Evolutionary conservation across 768 basidiomycete species (phyloP), one percentile per base, ranked within the genome.

Genomic region (Hypsizygus marmoreus): DNA sequence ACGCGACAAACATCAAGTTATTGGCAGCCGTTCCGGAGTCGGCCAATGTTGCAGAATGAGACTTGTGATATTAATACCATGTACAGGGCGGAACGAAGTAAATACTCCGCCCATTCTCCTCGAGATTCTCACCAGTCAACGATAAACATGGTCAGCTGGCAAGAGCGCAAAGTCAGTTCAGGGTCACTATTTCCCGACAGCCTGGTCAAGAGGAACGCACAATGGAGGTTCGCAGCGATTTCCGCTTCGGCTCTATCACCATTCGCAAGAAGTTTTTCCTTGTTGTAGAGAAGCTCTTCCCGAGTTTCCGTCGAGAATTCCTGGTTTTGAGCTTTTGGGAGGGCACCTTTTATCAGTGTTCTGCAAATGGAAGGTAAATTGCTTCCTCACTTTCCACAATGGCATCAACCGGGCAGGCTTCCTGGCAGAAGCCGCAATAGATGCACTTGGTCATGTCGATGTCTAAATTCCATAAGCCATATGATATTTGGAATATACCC

Each of bases 381-480:
- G 22, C 19, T 45, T 31, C 73, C 91, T 54, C 63, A 95, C 95
- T 95, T 75, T 98, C 97, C 43, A 99, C 97, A 58, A 99, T 98
- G 49, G 97, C 97, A 70, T 98, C 97, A 46, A 98, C 97, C 2
- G 97, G 97, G 66, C 97, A 99, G 23, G 97, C 97, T 72, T 98
- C 97, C 70, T 98, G 95, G 68, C 97, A 98, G 78, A 97, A 98
- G 43, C 97, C 97, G 69, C 97, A 99, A 76, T 99, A 99, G 61
- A 99, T 99, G 72, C 97, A 98, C 77, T 95, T 98, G 49, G 97
- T 99, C 97, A 99, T 99, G 67, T 99, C 97, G 59, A 98, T 94
- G 71, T 98, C 92, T 95, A 54, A 22, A 40, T 36, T 31, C 9
- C 32, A 57, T 45, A 20, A 43, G 33, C 31, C n/a, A n/a, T n/a